Percentiles rank a stretch among this genome's conserved stretches.
These are phyloP conservation scores for Hapsidospora chrysogenum DNA, from an alignment of 495 filamentous ascomycete species.

Conservation along the genomic window DNA sequence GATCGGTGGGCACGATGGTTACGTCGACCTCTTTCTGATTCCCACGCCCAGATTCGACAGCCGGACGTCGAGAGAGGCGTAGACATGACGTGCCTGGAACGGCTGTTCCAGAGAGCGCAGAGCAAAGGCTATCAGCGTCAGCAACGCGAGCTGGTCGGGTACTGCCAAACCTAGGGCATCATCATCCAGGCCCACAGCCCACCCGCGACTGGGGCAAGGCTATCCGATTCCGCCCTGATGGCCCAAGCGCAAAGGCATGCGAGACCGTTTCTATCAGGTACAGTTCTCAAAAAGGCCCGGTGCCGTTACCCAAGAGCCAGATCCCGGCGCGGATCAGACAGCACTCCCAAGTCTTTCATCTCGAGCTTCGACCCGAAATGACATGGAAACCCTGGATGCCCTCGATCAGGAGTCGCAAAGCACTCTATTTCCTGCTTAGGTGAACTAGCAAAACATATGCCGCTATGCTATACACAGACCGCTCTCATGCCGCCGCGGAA, in stretches of 20 bases:
- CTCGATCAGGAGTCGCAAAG: constrained; percentile 20
- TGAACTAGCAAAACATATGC: too few species aligned
- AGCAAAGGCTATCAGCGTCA: constrained; percentile 48
- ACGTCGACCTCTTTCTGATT: constrained; percentile 56
- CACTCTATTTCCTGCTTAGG: too few species aligned
- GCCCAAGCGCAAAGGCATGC: constrained; percentile 16
- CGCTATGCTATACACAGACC: too few species aligned
- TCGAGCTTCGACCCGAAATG: constrained; percentile 23
- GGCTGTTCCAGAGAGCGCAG: constrained; percentile 37
- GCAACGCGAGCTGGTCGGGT: constrained; percentile 43
- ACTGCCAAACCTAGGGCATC: constrained; percentile 39
- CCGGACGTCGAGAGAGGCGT: constrained; percentile 37
- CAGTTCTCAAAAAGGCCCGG: constrained; percentile 27
- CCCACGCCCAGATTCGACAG: constrained; percentile 40
- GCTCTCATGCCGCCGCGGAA: too few species aligned
- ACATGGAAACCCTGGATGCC: constrained; percentile 25
- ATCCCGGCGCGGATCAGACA: constrained; percentile 21
- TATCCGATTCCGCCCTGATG: constrained; percentile 12
- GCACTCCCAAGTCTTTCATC: constrained; percentile 34
- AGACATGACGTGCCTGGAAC: constrained; percentile 50
- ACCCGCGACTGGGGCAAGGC: constrained; percentile 9
- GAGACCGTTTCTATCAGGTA: constrained; percentile 29
- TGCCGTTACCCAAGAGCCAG: constrained; percentile 36
- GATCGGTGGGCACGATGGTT: too few species aligned
- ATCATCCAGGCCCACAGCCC: constrained; percentile 43